Percentiles rank a stretch among this genome's conserved stretches.
These are phyloP conservation scores for Erysimum cheiri DNA, from an alignment of 441 rosid genomes.

Conservation along the genomic window DNA sequence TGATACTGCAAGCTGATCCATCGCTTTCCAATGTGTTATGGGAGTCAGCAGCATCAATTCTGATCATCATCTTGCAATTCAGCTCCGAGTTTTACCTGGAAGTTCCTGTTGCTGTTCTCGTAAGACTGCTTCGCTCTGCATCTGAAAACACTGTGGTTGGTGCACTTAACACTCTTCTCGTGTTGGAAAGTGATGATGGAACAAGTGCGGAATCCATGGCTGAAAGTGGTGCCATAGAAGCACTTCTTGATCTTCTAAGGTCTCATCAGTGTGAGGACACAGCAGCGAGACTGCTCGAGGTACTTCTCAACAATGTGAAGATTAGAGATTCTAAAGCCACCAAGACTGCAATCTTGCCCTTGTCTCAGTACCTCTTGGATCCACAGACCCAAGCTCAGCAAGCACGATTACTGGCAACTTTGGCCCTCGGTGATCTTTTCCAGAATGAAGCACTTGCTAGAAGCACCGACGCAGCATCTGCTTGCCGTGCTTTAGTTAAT, in stretches of 20 bases:
- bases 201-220: conserved; percentile 99
- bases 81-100: conserved; percentile 97
- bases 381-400: conserved; percentile 99
- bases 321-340: conserved; percentile 96
- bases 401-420: conserved; percentile 89
- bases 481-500: conserved; percentile 98
- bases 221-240: conserved; percentile 99
- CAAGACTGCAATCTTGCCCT: conserved; percentile 88
- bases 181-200: conserved; percentile 97
- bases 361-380: conserved; percentile 97
- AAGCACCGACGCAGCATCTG: conserved; percentile 96
- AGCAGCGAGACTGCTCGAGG: conserved; percentile 96
- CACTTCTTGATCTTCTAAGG: conserved; percentile 95
- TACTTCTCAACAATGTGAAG: conserved; percentile 93
- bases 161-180: conserved; percentile 95
- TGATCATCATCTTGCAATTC: conserved; percentile 90
- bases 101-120: conserved; percentile 98
- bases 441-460: conserved; percentile 97
- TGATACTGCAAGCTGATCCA: conserved; percentile 95
- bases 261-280: conserved; percentile 98
- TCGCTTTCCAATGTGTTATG: conserved; percentile 89
- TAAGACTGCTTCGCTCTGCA: conserved; percentile 89
- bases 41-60: conserved; percentile 98
- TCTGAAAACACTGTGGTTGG: conserved; percentile 86
- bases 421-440: conserved; percentile 99